These are phyloP conservation scores for Cyberlindnera meyerae DNA, from an alignment of 805 yeast species.

Conservation along the genomic window DNA sequence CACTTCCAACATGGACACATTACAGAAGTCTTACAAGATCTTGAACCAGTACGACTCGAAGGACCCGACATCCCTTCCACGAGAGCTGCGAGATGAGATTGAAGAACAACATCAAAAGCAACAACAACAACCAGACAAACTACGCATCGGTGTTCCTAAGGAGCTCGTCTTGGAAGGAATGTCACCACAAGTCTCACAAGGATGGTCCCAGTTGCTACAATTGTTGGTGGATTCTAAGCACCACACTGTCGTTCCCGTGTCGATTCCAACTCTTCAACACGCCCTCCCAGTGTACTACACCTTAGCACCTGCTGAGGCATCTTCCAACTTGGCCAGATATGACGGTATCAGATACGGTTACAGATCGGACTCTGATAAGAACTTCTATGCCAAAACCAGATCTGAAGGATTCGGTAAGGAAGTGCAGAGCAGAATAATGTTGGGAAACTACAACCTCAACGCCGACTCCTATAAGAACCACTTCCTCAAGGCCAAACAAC, in stretches of 20 bases:
- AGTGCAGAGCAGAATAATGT: constrained; percentile 73
- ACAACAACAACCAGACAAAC: constrained; percentile 13
- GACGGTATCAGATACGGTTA: constrained; percentile 88
- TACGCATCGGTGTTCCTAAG: constrained; percentile 66
- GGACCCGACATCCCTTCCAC: constrained; percentile 71
- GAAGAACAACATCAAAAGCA: constrained; percentile 2
- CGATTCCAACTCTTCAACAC: constrained; percentile 62
- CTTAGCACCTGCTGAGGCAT: constrained; percentile 87
- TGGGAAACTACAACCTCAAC: constrained; percentile 84
- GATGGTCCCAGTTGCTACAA: constrained; percentile 43
- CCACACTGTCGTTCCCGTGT: constrained; percentile 55
- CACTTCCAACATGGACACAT: constrained; percentile 40
- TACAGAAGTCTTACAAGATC: constrained; percentile 46
- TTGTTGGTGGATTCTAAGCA: constrained; percentile 36
- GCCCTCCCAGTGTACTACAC: constrained; percentile 83
- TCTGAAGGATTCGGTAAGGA: constrained; percentile 69
- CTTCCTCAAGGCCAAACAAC: constrained; percentile 66
- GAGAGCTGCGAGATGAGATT: constrained; percentile 27
- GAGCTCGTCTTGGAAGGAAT: constrained; percentile 61
- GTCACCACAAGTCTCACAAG: constrained; percentile 38
- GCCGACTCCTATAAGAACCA: constrained; percentile 67
- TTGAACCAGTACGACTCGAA: constrained; percentile 60
- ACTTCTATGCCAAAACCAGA: constrained; percentile 57
- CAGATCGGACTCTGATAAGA: constrained; percentile 36
- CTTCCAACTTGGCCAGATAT: constrained; percentile 82